Conservation (phyloP, 805 yeast species). For the Teunomyces cretensis region DNA sequence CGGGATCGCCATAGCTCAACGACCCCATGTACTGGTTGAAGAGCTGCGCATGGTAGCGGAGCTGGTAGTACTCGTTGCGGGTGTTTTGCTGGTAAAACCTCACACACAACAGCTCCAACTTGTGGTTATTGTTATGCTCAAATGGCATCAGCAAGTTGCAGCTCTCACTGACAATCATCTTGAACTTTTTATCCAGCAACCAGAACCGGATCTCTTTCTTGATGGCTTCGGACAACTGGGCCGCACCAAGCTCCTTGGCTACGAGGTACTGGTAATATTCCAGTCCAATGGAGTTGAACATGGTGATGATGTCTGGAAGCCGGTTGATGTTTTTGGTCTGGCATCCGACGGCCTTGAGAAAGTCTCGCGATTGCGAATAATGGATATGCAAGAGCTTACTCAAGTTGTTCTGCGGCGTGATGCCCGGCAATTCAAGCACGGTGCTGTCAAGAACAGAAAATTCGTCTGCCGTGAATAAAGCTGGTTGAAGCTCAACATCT, state of each 20-base stretch:
- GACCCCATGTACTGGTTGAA: constrained; percentile 23
- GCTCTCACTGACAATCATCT: constrained; percentile 10
- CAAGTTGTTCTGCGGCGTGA: constrained; percentile 2
- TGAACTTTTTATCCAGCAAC: constrained; percentile 13
- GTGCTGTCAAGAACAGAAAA: neutral
- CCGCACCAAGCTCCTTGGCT: constrained; percentile 1
- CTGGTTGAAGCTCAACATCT: neutral
- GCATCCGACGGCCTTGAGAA: constrained; percentile 6
- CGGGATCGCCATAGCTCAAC: constrained; percentile 9
- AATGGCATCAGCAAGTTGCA: constrained; percentile 14
- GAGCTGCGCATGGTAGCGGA: constrained; percentile 14
- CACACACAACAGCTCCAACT: constrained; percentile 4
- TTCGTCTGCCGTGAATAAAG: neutral
- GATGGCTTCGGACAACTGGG: constrained; percentile 4
- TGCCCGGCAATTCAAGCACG: constrained; percentile 2
- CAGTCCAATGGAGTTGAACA: constrained; percentile 15
- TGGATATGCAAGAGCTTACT: constrained; percentile 11
- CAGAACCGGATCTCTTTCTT: constrained; percentile 9
- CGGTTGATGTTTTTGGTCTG: constrained; percentile 6
- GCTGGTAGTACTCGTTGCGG: constrained; percentile 9
- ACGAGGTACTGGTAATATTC: constrained; percentile 14
- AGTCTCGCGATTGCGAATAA: constrained; percentile 14
- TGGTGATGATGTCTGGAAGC: constrained; percentile 16
- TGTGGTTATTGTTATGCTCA: neutral
- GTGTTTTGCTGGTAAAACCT: constrained; percentile 5